Evolutionary conservation across 2,329 filamentous ascomycete species (phyloP), one percentile per base, ranked within the genome.

Genomic region (Harringtonia lauricola): DNA sequence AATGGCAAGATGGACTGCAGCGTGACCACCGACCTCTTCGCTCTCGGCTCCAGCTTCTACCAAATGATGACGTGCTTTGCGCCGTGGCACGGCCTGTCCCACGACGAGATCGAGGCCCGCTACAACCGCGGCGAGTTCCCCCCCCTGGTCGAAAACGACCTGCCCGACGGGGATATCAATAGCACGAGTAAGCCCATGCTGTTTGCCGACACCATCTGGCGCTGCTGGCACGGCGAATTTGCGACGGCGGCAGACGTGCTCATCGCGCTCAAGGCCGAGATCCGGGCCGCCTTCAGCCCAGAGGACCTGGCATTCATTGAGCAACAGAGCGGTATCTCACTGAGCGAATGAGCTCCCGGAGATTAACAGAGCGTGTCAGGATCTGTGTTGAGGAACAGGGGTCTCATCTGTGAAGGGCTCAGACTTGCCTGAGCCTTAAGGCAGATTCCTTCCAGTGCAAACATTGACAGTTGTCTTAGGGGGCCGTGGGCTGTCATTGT

Each of bases 11-110:
- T 36, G 29, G 37, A 14, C 29, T 41, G 33, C 33, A 47, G 36
- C 31, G 33, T 46, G 2, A 40, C 40, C 10, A 47, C 45, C 3
- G 45, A 47, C 33, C 41, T 47, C 33, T 47, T 47, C 26, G 45
- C 45, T 12, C 41, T 47, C 30, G 45, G 41, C 37, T 47, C 45
- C 3, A 47, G 41, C 38, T 13, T 44, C 15, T 47, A 41, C 29
- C 40, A 47, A 26, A 47, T 47, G 1, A 13, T 41, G 8, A 43
- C 41, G 6, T 8, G 45, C 40, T 30, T 18, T n/a, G 19, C 17
- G 34, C 41, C 45, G 15, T 44, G 28, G 21, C 3, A 28, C 8
- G 37, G 28, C 3, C 19, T 19, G 30, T 3, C 14, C 19, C 36
- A 41, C 41, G 28, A 43, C 21, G 44, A 40, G 2, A 26, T 40